phyloP scores from a whole-genome alignment of 441 rosid genomes.

The Isatis lusitanica region DNA sequence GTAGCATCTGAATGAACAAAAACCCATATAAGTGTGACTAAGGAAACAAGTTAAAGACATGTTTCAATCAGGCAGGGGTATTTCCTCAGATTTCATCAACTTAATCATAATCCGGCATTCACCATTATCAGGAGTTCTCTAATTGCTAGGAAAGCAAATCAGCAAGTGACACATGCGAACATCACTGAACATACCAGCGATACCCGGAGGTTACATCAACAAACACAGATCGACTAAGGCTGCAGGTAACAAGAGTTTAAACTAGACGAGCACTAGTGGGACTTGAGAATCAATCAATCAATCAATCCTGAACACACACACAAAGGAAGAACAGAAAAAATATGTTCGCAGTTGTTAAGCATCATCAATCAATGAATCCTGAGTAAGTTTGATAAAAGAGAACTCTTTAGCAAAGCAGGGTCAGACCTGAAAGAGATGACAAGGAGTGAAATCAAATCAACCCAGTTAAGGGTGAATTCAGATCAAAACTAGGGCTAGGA shows the following conservation, averaged over 20 bases:
- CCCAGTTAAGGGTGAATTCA: not conserved
- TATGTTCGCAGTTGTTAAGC: not conserved
- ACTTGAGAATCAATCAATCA: not conserved
- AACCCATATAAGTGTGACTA: not conserved
- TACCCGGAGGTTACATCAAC: not conserved
- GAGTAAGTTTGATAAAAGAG: constrained; percentile 9
- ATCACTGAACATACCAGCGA: not conserved
- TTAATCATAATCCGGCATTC: too few species aligned
- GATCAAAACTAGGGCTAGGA: not conserved
- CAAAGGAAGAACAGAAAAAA: not conserved
- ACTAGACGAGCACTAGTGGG: not conserved
- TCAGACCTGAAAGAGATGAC: constrained; percentile 16
- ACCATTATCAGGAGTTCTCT: too few species aligned
- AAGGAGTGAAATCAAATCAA: not conserved
- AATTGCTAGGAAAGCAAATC: not conserved
- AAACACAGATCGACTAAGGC: not conserved
- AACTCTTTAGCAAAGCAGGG: constrained; percentile 1
- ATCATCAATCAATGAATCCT: not conserved
- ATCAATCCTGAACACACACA: too few species aligned
- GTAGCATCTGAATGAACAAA: constrained; percentile 4
- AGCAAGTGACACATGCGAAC: constrained; percentile 5
- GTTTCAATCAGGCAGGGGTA: not conserved
- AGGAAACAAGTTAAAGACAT: not conserved
- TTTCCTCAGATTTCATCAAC: not conserved
- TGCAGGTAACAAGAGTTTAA: not conserved